phyloP scores from a whole-genome alignment of 345 rosid genomes.

The Citrus maxima region DNA sequence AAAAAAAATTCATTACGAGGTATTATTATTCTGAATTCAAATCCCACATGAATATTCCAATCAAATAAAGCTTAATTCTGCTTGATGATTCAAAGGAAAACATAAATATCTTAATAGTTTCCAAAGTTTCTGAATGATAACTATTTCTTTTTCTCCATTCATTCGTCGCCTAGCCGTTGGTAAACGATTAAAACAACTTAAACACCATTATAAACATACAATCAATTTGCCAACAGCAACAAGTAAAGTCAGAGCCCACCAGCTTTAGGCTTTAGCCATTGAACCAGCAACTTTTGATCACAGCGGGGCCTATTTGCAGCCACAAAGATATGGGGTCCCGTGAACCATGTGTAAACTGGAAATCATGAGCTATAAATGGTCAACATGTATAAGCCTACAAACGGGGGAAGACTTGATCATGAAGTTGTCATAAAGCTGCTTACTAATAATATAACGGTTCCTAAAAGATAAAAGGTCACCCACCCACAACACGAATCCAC shows the following conservation, averaged over 20 bases:
- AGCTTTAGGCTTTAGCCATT: background rate
- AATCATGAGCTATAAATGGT: constrained; percentile 7
- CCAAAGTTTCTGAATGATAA: too few species aligned
- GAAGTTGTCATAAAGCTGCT: background rate
- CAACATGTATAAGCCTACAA: background rate
- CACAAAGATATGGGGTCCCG: background rate
- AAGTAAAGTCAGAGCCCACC: background rate
- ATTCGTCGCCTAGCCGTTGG: background rate
- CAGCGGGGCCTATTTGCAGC: background rate
- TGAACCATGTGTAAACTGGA: background rate
- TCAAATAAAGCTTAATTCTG: too few species aligned
- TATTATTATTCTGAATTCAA: too few species aligned
- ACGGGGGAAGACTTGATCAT: background rate
- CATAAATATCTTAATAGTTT: too few species aligned
- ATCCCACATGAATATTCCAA: too few species aligned
- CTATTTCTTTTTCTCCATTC: background rate
- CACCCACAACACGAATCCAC: background rate
- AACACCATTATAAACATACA: background rate
- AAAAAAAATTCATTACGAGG: too few species aligned
- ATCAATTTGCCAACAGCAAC: too few species aligned
- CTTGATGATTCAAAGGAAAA: too few species aligned
- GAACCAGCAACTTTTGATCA: background rate
- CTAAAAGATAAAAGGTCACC: background rate
- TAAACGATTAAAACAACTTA: background rate
- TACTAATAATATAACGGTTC: background rate